Evolutionary conservation across 1,284 basidiomycete genomes (phyloP).

Genomic region (Singerocomus rubriflavus): DNA sequence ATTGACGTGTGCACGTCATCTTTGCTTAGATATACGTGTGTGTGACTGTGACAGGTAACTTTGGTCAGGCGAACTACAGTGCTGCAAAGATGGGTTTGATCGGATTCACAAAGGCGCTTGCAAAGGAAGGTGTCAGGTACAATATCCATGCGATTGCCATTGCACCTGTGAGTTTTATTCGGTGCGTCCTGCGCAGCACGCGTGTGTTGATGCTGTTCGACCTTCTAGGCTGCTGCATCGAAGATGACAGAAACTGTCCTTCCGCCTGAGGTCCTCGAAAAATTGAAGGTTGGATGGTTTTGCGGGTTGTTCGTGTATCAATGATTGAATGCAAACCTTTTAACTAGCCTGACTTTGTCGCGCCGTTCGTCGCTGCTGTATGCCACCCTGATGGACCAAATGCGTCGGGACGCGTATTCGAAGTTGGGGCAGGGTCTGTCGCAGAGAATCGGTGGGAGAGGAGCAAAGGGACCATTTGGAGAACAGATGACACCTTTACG

Average conservation of each 20-base stretch:
- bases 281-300: slow-evolving; percentile 62
- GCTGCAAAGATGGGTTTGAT: slow-evolving; percentile 90
- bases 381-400: slow-evolving; percentile 80
- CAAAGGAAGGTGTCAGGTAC: slow-evolving; percentile 89
- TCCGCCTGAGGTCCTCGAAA: slow-evolving; percentile 95
- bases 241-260: slow-evolving; percentile 94
- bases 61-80: slow-evolving; percentile 94
- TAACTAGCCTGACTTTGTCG: slow-evolving; percentile 83
- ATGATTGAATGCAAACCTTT: neutral
- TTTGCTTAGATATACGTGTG: neutral
- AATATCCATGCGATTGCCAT: slow-evolving; percentile 87
- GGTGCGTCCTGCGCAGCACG: neutral
- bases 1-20: too few species aligned
- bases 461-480: slow-evolving; percentile 85
- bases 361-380: slow-evolving; percentile 83
- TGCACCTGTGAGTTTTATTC: slow-evolving; percentile 67
- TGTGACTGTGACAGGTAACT: slow-evolving; percentile 65
- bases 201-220: neutral
- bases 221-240: slow-evolving; percentile 81
- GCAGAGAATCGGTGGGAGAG: slow-evolving; percentile 95
- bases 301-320: neutral
- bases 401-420: slow-evolving; percentile 86
- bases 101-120: slow-evolving; percentile 90
- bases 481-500: slow-evolving; percentile 88
- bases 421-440: slow-evolving; percentile 92